Percentiles rank a stretch among this genome's conserved stretches.
Conservation (phyloP, 2,329 filamentous ascomycete species). For the Orbilia ellipsospora region DNA sequence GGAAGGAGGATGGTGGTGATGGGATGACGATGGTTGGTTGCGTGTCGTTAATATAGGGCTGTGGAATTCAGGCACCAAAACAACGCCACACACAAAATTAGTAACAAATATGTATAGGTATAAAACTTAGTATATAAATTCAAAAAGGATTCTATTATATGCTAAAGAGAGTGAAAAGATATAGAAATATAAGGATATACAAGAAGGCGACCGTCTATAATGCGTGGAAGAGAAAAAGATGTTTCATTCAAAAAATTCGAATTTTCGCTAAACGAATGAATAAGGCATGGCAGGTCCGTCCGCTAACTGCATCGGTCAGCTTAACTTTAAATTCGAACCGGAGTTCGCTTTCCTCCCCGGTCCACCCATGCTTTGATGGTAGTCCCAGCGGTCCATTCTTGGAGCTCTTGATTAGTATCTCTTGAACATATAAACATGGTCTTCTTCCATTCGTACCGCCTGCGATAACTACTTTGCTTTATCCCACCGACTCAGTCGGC, state of each 20-base stretch:
- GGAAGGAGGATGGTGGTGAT: constrained; percentile 12
- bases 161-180: neutral
- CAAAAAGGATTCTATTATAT: neutral
- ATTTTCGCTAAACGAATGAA: constrained; percentile 11
- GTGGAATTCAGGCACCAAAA: neutral
- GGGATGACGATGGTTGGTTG: constrained; percentile 4
- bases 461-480: no score
- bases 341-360: constrained; percentile 27
- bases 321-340: neutral
- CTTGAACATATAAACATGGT: no score
- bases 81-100: constrained; percentile 14
- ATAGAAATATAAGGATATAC: neutral
- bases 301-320: constrained; percentile 11
- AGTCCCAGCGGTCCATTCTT: no score
- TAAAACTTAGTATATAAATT: no score
- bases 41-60: neutral
- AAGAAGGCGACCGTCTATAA: neutral
- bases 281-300: neutral
- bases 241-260: constrained; percentile 22
- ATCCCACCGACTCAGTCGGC: neutral
- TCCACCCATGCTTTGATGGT: no score
- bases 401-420: no score
- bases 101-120: no score
- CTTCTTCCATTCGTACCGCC: no score
- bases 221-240: neutral